These are phyloP conservation scores for Musa beccarii DNA, from an alignment of 176 grass and related monocot genomes.

Conservation along the genomic window DNA sequence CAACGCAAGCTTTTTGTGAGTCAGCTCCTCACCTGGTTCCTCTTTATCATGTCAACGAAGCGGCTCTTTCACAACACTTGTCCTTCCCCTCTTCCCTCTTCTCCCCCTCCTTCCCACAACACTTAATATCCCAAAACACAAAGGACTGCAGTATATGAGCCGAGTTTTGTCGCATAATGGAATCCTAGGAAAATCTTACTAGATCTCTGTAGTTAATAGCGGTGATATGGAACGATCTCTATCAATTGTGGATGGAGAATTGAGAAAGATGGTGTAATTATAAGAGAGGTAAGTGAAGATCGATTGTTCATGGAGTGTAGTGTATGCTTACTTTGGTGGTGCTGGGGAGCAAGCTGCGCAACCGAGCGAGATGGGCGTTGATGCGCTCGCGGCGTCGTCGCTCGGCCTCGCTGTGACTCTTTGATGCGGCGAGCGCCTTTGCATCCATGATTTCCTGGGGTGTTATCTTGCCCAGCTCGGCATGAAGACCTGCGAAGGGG, in stretches of 20 bases:
- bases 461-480: conserved; percentile 76
- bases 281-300: too few species aligned
- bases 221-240: too few species aligned
- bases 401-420: conserved; percentile 98
- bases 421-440: conserved; percentile 84
- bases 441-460: conserved; percentile 94
- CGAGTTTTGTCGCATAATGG: background rate
- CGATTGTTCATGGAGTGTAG: background rate
- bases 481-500: conserved; percentile 57
- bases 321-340: conserved; percentile 65
- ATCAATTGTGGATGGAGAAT: too few species aligned
- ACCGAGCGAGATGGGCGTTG: conserved; percentile 70
- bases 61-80: conserved; percentile 26
- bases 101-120: background rate
- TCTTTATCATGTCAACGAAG: conserved; percentile 65
- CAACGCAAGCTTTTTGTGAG: conserved; percentile 56
- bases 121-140: too few species aligned
- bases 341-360: conserved; percentile 87
- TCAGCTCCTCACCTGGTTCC: conserved; percentile 39
- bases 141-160: too few species aligned
- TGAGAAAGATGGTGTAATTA: too few species aligned
- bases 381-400: conserved; percentile 87
- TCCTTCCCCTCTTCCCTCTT: conserved; percentile 28
- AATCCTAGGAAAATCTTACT: background rate
- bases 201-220: too few species aligned